Evolutionary conservation across 176 grass and related monocot species (phyloP).

Genomic region (Bromus sterilis): DNA sequence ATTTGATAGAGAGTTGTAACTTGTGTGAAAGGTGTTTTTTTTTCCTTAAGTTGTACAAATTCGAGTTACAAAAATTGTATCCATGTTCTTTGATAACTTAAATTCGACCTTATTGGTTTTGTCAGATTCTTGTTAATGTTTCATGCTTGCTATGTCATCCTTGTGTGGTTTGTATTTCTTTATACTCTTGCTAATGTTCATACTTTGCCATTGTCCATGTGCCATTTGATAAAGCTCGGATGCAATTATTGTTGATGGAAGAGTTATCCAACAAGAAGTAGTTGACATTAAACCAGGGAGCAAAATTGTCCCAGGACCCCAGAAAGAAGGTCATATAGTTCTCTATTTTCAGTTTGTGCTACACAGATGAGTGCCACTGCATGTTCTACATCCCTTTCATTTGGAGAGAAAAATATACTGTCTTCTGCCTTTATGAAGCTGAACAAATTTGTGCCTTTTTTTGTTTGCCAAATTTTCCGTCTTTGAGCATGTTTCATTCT

Average conservation of each 20-base stretch:
- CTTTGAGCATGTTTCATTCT: not conserved
- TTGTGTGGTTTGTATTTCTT: not conserved
- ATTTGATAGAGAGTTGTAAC: not conserved
- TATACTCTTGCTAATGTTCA: not conserved
- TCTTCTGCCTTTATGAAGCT: not conserved
- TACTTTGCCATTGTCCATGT: slow-evolving; percentile 13
- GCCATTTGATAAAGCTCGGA: slow-evolving; percentile 49
- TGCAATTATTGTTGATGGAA: slow-evolving; percentile 83
- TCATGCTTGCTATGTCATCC: not conserved
- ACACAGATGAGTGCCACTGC: not conserved
- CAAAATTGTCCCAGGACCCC: slow-evolving; percentile 75
- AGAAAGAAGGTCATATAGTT: slow-evolving; percentile 55
- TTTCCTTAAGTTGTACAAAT: too few species aligned
- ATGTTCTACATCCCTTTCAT: not conserved
- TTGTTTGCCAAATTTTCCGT: not conserved
- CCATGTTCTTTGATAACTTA: not conserved
- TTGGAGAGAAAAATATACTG: not conserved
- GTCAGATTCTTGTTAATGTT: not conserved
- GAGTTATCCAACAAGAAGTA: slow-evolving; percentile 53
- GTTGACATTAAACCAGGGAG: slow-evolving; percentile 60
- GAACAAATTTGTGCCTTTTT: not conserved
- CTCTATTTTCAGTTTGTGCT: not conserved
- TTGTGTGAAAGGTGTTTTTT: not conserved
- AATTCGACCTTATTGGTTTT: not conserved
- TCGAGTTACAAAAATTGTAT: not conserved